A percentile compares a stretch with the other conserved stretches of the same genome.
phyloP scores from a whole-genome alignment of 306 rosid genomes.

The Carpinus viminea region DNA sequence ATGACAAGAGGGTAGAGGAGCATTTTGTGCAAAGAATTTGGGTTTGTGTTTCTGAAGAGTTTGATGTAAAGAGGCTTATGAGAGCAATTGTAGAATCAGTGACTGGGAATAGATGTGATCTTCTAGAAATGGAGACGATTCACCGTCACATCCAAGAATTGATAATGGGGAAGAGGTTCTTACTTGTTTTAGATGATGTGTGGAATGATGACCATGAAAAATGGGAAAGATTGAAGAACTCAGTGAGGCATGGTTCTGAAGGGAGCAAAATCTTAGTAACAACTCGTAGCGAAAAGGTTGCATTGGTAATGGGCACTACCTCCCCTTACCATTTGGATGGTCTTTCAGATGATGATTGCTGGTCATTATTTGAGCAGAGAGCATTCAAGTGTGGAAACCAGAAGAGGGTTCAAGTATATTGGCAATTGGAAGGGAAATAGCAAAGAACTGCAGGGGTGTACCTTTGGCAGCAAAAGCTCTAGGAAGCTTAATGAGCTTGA shows the following conservation, averaged over 20 bases:
- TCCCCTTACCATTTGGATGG: background rate
- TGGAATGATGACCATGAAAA: background rate
- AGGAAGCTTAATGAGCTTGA: conserved; percentile 24
- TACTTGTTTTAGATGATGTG: background rate
- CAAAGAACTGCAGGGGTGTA: conserved; percentile 29
- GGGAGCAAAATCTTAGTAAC: conserved; percentile 27
- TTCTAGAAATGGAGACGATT: no score
- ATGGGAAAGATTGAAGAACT: conserved; percentile 1
- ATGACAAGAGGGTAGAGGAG: background rate
- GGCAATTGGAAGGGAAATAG: conserved; percentile 28
- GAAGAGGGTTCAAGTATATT: background rate
- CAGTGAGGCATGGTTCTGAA: background rate
- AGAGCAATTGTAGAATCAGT: background rate
- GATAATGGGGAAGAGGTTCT: background rate
- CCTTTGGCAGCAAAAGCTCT: conserved; percentile 36
- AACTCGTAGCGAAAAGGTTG: conserved; percentile 16
- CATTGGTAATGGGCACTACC: background rate
- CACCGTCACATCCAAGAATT: no score
- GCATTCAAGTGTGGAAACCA: background rate
- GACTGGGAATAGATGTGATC: background rate
- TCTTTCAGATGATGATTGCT: conserved; percentile 9
- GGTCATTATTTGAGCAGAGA: conserved; percentile 7
- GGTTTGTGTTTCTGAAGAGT: background rate
- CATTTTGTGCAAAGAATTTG: background rate
- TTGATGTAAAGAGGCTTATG: background rate